Percentiles rank a stretch among this genome's conserved stretches.
Conservation (phyloP, 306 rosid genomes). For the Pyrus communis region DNA sequence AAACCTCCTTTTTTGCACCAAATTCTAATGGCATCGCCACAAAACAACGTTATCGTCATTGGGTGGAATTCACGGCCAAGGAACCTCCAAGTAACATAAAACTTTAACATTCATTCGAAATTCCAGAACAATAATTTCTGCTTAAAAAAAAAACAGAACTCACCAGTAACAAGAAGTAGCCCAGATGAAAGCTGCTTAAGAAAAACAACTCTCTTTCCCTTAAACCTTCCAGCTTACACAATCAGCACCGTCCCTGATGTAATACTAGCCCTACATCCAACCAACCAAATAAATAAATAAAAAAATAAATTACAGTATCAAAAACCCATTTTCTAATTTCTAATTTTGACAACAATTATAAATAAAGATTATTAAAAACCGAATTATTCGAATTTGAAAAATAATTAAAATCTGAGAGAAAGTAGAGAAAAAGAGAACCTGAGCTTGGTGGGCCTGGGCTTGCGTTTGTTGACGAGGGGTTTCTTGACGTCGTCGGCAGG, state of each 20-base stretch:
- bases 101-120: background rate
- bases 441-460: background rate
- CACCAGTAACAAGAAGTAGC: slow-evolving; percentile 27
- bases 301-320: too few species aligned
- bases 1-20: background rate
- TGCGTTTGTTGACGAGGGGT: background rate
- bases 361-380: background rate
- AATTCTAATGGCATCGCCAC: background rate
- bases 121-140: background rate
- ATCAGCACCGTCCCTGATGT: slow-evolving; percentile 34
- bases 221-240: slow-evolving; percentile 30
- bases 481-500: background rate
- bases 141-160: background rate
- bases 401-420: too few species aligned
- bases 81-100: background rate
- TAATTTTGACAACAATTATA: too few species aligned
- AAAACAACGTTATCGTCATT: background rate
- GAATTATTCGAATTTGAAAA: background rate
- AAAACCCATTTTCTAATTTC: background rate
- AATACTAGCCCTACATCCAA: slow-evolving; percentile 15
- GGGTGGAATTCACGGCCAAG: background rate
- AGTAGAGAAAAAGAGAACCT: background rate
- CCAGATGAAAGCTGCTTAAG: slow-evolving; percentile 29
- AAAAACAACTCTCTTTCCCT: slow-evolving; percentile 35
- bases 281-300: background rate